phyloP scores from a whole-genome alignment of 2,329 filamentous ascomycete species.

The Pestalotiopsis sp. region DNA sequence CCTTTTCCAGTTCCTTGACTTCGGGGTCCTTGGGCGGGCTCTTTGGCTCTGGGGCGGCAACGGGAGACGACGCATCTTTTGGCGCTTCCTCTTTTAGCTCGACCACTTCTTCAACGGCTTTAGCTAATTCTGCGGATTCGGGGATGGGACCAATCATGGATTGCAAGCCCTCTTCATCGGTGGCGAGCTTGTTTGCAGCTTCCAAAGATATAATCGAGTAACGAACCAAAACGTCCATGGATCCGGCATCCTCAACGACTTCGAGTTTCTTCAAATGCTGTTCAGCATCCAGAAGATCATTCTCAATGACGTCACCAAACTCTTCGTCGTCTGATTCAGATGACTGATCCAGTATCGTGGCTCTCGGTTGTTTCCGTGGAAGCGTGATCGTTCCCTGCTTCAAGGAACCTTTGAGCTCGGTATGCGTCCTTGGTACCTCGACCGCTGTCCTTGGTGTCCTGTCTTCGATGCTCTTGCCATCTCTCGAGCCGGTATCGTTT shows the following conservation, averaged over 20 bases:
- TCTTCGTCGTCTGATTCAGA: conserved; percentile 60
- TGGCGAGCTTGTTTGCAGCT: conserved; percentile 49
- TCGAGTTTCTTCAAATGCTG: conserved; percentile 50
- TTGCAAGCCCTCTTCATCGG: conserved; percentile 44
- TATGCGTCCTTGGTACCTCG: conserved; percentile 1
- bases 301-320: conserved; percentile 58
- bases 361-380: conserved; percentile 37
- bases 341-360: conserved; percentile 41
- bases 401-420: conserved; percentile 21
- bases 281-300: conserved; percentile 55
- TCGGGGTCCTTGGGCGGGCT: conserved; percentile 1
- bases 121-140: conserved; percentile 28
- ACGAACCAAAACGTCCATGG: conserved; percentile 45
- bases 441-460: conserved; percentile 15
- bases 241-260: conserved; percentile 37
- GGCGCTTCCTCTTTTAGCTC: conserved; percentile 18
- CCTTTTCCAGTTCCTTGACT: conserved; percentile 20
- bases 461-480: conserved; percentile 8
- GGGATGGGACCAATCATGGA: conserved; percentile 47
- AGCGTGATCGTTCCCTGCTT: conserved; percentile 40
- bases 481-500: neutral
- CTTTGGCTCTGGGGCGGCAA: neutral
- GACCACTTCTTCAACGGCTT: conserved; percentile 13
- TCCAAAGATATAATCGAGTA: conserved; percentile 52
- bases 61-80: conserved; percentile 23